Conservation (phyloP, 2,329 filamentous ascomycete species). For the Chaetothyriales sp. region DNA sequence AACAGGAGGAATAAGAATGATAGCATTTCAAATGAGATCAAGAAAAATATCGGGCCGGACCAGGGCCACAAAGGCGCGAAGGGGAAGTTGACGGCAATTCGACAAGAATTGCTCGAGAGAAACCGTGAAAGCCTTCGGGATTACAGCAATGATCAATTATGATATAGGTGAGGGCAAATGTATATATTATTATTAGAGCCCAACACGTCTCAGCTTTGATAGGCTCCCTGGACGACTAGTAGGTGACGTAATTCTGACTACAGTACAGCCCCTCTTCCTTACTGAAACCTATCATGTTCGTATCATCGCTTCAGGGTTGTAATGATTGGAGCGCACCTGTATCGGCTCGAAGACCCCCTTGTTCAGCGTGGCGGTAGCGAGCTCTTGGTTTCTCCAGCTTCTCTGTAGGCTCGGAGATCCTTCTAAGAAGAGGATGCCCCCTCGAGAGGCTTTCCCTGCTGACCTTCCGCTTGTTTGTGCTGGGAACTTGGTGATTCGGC, state of each 20-base stretch:
- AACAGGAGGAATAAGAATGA: conserved; percentile 5
- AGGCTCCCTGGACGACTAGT: not conserved
- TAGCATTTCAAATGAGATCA: conserved; percentile 4
- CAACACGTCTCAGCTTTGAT: not conserved
- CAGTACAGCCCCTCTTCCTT: not conserved
- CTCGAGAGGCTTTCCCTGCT: conserved; percentile 13
- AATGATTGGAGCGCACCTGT: not conserved
- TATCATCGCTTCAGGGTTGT: not conserved
- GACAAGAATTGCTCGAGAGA: too few relatives aligned
- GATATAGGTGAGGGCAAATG: too few relatives aligned
- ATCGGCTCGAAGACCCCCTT: not conserved
- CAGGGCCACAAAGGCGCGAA: too few relatives aligned
- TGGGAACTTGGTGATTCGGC: not conserved
- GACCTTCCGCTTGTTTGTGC: conserved; percentile 7
- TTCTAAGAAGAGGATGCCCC: conserved; percentile 14
- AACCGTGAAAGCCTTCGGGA: too few relatives aligned
- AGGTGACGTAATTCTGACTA: not conserved
- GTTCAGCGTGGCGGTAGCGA: not conserved
- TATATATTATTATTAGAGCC: too few relatives aligned
- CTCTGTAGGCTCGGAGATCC: conserved; percentile 1
- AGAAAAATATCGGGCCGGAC: too few relatives aligned
- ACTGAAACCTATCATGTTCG: too few relatives aligned
- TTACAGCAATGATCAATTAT: too few relatives aligned
- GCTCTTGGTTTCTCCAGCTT: not conserved
- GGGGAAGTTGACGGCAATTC: too few relatives aligned